A percentile compares a stretch with the other conserved stretches of the same genome.
phyloP scores from a whole-genome alignment of 352 stramenopile species.

The Globisporangium alternatum region DNA sequence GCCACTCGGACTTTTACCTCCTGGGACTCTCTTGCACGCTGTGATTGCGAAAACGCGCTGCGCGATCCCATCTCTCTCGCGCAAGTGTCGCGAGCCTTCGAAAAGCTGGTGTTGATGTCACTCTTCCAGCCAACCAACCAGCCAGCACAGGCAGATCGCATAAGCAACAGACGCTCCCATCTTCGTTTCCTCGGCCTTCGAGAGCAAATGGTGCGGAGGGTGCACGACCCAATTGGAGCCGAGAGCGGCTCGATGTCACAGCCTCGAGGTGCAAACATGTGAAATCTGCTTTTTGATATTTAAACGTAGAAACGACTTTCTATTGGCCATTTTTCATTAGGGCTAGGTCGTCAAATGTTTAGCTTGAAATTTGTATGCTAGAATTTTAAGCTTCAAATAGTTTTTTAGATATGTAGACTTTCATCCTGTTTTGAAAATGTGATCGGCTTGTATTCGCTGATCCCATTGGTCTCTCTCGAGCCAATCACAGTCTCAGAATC shows the following conservation, averaged over 20 bases:
- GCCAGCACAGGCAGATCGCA: not conserved
- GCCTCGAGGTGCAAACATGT: not conserved
- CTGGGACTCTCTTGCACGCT: not conserved
- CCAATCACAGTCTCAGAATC: not conserved
- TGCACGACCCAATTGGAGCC: conserved; percentile 9
- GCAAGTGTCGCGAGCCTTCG: not conserved
- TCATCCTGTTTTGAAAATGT: not conserved
- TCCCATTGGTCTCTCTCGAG: not conserved
- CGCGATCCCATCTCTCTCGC: conserved; percentile 6
- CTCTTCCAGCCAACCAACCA: conserved; percentile 2
- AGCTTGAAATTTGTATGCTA: not conserved
- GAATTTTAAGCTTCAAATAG: not conserved
- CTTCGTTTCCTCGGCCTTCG: conserved; percentile 2
- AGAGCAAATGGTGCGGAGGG: not conserved
- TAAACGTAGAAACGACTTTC: not conserved
- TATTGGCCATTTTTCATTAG: not conserved
- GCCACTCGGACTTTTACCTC: not conserved
- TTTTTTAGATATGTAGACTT: not conserved
- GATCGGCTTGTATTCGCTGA: conserved; percentile 1
- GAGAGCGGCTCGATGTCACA: conserved; percentile 4
- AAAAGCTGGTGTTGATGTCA: not conserved
- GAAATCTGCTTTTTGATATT: not conserved
- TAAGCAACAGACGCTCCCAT: conserved; percentile 8
- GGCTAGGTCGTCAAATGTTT: not conserved
- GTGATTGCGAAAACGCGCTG: conserved; percentile 7